Base-by-base conservation (phyloP, 129 eudicot genomes). In the Deinandra increscens region DNA sequence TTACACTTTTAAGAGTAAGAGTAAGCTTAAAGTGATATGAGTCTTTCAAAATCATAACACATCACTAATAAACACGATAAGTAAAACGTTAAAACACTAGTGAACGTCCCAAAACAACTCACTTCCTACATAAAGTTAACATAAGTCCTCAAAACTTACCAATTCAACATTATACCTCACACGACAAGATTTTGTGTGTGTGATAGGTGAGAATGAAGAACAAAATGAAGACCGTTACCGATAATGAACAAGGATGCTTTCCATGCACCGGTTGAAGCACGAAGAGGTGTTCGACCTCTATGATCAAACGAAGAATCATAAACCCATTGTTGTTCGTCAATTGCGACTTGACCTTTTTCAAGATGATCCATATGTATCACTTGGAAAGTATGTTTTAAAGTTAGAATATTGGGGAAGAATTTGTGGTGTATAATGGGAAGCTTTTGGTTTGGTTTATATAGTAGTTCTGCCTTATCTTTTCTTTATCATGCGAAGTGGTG, bases 261-360 rank as follows among this genome's bases (percentile, higher is more conserved):
- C 97, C 97, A 91, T 31, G 80, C 84, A 55, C 97, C 97, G 15
- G 97, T 88, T 8, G 88, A 59, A 58, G 92, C 86, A 64, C 93
- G 86, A 12, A 81, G 83, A 71, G 97, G 96, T 14, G 81, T 56
- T 67, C 84, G 83, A 33, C 93, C 97, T 80, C 78, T 80, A 56
- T 78, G 87, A 81, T 91, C 96, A 12, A 85, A 54, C 10, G 97
- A 91, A 66, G 89, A 81, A 70, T 91, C 97, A 19, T 80, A 79
- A 64, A 88, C 97, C 88, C 90, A 78, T 74, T 68, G 79, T 55
- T 75, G 82, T 63, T 86, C 91, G n/a, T 86, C 91, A 63, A 73
- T 14, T 29, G 69, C 82, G 9, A 69, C 34, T 72, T 77, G 65
- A 34, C 79, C 77, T 59, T 71, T 81, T 69, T 81, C 79, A 10